Percentiles rank a stretch among this genome's conserved stretches.
Conservation (phyloP, 2,329 filamentous ascomycete species). For the Grosmannia clavigera region DNA sequence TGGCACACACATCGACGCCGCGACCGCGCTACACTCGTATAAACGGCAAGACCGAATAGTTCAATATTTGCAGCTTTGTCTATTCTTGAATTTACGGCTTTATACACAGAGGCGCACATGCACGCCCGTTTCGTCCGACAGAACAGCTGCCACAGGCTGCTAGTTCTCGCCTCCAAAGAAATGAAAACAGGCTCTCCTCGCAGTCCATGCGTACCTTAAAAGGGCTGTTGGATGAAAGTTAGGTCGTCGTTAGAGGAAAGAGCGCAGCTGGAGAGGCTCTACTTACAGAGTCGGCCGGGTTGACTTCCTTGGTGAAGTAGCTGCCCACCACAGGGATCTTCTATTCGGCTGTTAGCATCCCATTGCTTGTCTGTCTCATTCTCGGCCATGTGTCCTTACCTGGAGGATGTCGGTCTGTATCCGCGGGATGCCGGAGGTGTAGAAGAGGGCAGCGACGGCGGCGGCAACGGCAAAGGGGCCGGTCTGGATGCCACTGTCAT, state of each 20-base stretch:
- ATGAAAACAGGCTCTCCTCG: not conserved
- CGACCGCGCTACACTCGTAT: too few relatives aligned
- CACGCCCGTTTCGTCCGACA: not conserved
- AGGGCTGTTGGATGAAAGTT: slow-evolving; percentile 9
- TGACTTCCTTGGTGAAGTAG: slow-evolving; percentile 40
- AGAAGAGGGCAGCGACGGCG: slow-evolving; percentile 46
- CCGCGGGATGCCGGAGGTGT: slow-evolving; percentile 48
- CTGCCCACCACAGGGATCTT: slow-evolving; percentile 41
- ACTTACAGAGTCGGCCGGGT: slow-evolving; percentile 52
- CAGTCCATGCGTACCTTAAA: slow-evolving; percentile 3
- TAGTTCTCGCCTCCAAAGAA: not conserved
- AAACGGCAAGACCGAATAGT: not conserved
- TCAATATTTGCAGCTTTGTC: not conserved
- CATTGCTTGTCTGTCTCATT: not conserved
- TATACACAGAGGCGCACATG: not conserved
- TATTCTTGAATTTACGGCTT: not conserved
- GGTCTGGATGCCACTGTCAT: slow-evolving; percentile 34
- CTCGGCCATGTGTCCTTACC: slow-evolving; percentile 20
- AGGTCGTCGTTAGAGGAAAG: not conserved
- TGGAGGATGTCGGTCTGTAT: slow-evolving; percentile 47
- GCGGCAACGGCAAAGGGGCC: slow-evolving; percentile 46
- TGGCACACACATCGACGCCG: not conserved
- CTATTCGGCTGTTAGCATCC: slow-evolving; percentile 19
- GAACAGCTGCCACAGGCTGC: not conserved
- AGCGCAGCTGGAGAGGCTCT: not conserved